Percentiles rank a stretch among this genome's conserved stretches.
These are phyloP conservation scores for Magnolia kwangsiensis DNA, from an alignment of 164 flowering plant species.

Conservation along the genomic window DNA sequence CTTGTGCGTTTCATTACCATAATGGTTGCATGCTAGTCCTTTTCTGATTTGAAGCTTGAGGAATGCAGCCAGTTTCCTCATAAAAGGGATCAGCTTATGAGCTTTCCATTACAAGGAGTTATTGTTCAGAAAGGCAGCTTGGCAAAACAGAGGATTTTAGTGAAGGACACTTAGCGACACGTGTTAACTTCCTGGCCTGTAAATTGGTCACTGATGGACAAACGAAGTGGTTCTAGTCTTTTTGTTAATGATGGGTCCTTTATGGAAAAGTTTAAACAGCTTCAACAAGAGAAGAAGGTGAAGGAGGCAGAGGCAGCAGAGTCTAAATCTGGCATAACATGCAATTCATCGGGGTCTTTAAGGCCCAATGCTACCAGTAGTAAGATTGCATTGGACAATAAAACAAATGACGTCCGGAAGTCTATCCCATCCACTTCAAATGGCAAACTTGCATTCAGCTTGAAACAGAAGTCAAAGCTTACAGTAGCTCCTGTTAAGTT, in stretches of 20 bases:
- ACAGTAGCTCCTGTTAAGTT: constrained; percentile 69
- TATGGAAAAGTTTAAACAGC: constrained; percentile 90
- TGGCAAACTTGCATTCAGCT: constrained; percentile 96
- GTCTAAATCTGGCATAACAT: constrained; percentile 22
- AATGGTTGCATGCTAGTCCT: neutral
- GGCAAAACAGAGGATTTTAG: constrained; percentile 35
- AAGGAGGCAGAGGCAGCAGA: constrained; percentile 27
- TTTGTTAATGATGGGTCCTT: constrained; percentile 95
- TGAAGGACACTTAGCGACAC: constrained; percentile 14
- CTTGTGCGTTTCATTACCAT: neutral
- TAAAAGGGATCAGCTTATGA: constrained; percentile 6
- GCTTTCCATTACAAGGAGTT: constrained; percentile 22
- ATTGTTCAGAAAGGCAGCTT: constrained; percentile 41
- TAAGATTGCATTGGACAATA: constrained; percentile 32
- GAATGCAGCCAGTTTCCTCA: constrained; percentile 17
- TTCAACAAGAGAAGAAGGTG: constrained; percentile 60
- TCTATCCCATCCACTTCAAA: constrained; percentile 34
- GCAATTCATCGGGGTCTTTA: constrained; percentile 28
- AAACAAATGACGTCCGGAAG: constrained; percentile 38
- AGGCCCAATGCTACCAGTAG: constrained; percentile 25
- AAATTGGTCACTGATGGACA: constrained; percentile 46
- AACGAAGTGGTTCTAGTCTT: constrained; percentile 46
- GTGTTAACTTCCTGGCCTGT: neutral
- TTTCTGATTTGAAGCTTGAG: constrained; percentile 13
- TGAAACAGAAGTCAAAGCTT: constrained; percentile 92